These are phyloP conservation scores for Spergularia azorica DNA, from an alignment of 179 eudicot species.

Conservation along the genomic window DNA sequence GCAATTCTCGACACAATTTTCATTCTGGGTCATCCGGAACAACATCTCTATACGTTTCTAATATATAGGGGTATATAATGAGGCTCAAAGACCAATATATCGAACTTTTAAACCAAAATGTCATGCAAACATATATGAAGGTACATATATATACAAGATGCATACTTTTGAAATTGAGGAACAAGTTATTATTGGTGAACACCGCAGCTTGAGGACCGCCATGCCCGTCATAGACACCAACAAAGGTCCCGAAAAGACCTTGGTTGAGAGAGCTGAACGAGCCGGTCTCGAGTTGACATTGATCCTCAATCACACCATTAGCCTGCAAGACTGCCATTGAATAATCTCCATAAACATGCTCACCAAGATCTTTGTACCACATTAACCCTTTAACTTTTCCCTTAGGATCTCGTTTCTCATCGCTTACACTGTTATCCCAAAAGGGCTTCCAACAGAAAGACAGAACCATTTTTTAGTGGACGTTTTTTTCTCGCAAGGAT, in stretches of 20 bases:
- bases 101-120: too few relatives aligned
- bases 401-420: slow-evolving; percentile 25
- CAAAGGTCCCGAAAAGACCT: slow-evolving; percentile 64
- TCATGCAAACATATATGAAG: neutral
- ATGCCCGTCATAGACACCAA: slow-evolving; percentile 80
- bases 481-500: neutral
- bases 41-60: too few relatives aligned
- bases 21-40: too few relatives aligned
- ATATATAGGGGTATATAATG: too few relatives aligned
- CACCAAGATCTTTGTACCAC: slow-evolving; percentile 74
- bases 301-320: slow-evolving; percentile 65
- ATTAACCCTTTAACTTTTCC: slow-evolving; percentile 49
- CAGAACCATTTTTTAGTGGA: slow-evolving; percentile 48
- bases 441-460: slow-evolving; percentile 63
- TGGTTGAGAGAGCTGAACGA: slow-evolving; percentile 41
- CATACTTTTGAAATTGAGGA: slow-evolving; percentile 57
- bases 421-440: slow-evolving; percentile 30
- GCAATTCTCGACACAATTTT: too few relatives aligned
- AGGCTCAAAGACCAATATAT: too few relatives aligned
- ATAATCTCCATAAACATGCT: slow-evolving; percentile 60
- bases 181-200: slow-evolving; percentile 51
- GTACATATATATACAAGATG: neutral
- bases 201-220: slow-evolving; percentile 71
- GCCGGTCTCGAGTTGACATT: slow-evolving; percentile 68
- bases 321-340: slow-evolving; percentile 82